Percentiles rank a stretch among this genome's conserved stretches.
Evolutionary conservation across 805 yeast species (phyloP).

Genomic region (Sugiyamaella smithiae): DNA sequence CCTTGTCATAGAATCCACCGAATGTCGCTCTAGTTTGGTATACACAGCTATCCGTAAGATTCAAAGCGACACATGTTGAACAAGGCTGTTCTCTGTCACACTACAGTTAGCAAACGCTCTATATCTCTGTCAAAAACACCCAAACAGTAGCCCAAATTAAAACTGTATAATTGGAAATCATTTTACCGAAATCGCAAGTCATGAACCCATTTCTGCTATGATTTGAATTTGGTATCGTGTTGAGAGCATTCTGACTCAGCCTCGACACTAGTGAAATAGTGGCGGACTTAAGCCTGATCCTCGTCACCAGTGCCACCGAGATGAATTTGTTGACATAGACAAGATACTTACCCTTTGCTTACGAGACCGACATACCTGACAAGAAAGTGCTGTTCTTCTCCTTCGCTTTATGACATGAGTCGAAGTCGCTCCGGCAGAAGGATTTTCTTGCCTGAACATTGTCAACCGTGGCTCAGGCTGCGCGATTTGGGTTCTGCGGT

Average conservation of each 20-base stretch:
- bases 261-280: too few species aligned
- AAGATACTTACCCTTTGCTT: slow-evolving; percentile 20
- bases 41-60: slow-evolving; percentile 11
- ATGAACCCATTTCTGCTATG: too few species aligned
- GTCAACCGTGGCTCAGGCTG: too few species aligned
- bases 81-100: slow-evolving; percentile 26
- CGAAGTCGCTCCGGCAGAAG: slow-evolving; percentile 2
- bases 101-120: slow-evolving; percentile 5
- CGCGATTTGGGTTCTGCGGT: too few species aligned
- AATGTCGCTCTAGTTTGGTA: slow-evolving; percentile 10
- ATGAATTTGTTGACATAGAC: too few species aligned
- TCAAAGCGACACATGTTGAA: slow-evolving; percentile 20
- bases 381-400: slow-evolving; percentile 21
- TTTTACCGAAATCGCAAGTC: too few species aligned
- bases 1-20: background rate
- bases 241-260: too few species aligned
- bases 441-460: slow-evolving; percentile 5
- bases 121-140: background rate
- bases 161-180: too few species aligned
- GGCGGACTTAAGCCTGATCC: too few species aligned
- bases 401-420: slow-evolving; percentile 8
- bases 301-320: too few species aligned
- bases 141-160: too few species aligned
- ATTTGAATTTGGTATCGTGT: too few species aligned
- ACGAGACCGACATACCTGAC: slow-evolving; percentile 23